A percentile compares a stretch with the other conserved stretches of the same genome.
Evolutionary conservation across 1,284 basidiomycete species (phyloP).

Genomic region (Vanrija pseudolonga): DNA sequence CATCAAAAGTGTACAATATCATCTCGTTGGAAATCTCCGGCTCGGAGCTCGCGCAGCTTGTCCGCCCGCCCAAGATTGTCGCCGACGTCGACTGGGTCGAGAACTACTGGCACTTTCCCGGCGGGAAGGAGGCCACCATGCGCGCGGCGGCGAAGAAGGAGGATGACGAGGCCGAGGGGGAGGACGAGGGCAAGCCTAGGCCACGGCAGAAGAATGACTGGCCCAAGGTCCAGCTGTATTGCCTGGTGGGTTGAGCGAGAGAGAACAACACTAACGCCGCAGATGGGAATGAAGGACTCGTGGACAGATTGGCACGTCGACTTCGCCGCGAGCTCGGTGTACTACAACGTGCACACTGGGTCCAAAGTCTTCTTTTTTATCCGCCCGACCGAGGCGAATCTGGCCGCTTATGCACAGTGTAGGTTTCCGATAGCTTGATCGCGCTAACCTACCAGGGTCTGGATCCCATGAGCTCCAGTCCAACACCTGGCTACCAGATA

Average conservation of each 20-base stretch:
- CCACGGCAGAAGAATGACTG: conserved; percentile 50
- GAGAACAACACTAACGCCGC: conserved; percentile 26
- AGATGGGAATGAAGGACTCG: conserved; percentile 43
- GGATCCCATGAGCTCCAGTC: conserved; percentile 78
- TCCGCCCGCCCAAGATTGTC: conserved; percentile 78
- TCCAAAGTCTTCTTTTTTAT: conserved; percentile 93
- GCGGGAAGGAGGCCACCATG: conserved; percentile 21
- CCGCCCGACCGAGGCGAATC: conserved; percentile 77
- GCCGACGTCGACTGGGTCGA: conserved; percentile 95
- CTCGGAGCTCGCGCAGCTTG: conserved; percentile 66
- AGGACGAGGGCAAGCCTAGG: conserved; percentile 1
- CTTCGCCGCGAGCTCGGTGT: conserved; percentile 91
- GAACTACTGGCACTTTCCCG: conserved; percentile 70
- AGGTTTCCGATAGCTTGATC: conserved; percentile 6
- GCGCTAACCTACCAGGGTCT: conserved; percentile 52
- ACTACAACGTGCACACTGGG: conserved; percentile 82
- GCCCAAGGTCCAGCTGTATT: conserved; percentile 94
- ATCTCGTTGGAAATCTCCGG: conserved; percentile 83
- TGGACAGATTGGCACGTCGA: conserved; percentile 99
- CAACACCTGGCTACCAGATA: conserved; percentile 82
- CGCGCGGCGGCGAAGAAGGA: conserved; percentile 36
- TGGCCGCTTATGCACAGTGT: conserved; percentile 62
- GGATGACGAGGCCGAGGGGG: not conserved
- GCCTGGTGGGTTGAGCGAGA: conserved; percentile 69
- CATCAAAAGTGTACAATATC: conserved; percentile 74